Percentiles rank a stretch among this genome's conserved stretches.
Conservation (phyloP, 2,329 filamentous ascomycete genomes). For the Clonostachys rhizophaga region DNA sequence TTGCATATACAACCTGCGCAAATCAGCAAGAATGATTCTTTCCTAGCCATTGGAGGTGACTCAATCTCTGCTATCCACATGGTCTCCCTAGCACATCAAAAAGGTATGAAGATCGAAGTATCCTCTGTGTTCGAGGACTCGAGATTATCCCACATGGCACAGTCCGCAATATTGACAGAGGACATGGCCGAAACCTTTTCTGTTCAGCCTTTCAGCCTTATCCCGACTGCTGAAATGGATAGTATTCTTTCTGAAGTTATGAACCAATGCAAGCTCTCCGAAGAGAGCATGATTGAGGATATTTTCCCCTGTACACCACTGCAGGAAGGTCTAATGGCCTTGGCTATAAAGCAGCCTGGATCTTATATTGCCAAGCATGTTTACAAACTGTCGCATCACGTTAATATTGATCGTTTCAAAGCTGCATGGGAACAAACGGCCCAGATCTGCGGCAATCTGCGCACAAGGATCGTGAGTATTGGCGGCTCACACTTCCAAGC, state of each 20-base stretch:
- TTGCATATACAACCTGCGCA: constrained; percentile 1
- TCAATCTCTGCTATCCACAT: constrained; percentile 9
- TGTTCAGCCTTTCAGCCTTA: neutral
- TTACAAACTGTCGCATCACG: constrained; percentile 3
- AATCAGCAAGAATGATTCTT: constrained; percentile 5
- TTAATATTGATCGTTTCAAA: constrained; percentile 6
- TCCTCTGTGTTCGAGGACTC: neutral
- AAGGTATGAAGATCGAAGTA: neutral
- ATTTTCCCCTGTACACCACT: constrained; percentile 42
- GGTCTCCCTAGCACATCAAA: neutral
- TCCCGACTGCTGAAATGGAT: neutral
- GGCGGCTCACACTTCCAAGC: constrained; percentile 4
- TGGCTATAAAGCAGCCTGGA: constrained; percentile 27
- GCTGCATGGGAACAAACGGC: constrained; percentile 9
- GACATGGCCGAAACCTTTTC: neutral
- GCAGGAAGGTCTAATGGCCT: constrained; percentile 42
- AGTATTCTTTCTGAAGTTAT: neutral
- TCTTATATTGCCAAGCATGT: constrained; percentile 10
- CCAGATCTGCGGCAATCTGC: constrained; percentile 6
- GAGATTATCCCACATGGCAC: neutral
- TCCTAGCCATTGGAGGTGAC: constrained; percentile 9
- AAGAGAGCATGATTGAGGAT: constrained; percentile 27
- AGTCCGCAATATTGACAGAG: neutral
- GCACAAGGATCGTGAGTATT: constrained; percentile 9
- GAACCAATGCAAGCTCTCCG: no score